Evolutionary conservation across 2,329 filamentous ascomycete genomes (phyloP).

Genomic region (Huntiella abstrusa): DNA sequence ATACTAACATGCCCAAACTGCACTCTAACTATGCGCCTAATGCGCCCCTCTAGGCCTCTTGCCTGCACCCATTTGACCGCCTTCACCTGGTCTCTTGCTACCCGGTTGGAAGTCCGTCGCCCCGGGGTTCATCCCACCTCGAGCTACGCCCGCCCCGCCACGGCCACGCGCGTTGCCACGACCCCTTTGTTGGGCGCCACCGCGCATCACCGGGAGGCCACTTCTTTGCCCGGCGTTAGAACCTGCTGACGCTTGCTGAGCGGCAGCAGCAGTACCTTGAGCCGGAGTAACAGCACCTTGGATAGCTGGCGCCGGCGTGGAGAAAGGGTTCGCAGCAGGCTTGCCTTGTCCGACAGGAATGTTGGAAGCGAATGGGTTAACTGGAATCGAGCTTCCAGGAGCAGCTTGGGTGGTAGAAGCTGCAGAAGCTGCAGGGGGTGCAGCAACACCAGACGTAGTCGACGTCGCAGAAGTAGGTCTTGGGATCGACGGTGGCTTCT

Average conservation of each 20-base stretch:
- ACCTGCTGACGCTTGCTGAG: conserved; percentile 1
- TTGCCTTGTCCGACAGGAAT: background rate
- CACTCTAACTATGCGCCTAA: background rate
- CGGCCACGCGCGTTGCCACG: conserved; percentile 20
- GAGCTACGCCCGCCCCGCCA: conserved; percentile 24
- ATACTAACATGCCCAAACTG: background rate
- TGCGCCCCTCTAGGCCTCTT: conserved; percentile 22
- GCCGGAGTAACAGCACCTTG: background rate
- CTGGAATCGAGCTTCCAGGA: too few relatives aligned
- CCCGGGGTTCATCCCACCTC: conserved; percentile 26
- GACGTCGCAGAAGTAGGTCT: too few relatives aligned
- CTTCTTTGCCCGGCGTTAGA: conserved; percentile 10
- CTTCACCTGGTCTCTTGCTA: conserved; percentile 31
- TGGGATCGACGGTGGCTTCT: too few relatives aligned
- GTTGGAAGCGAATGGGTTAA: conserved; percentile 3
- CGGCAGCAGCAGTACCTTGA: background rate
- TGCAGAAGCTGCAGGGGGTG: background rate
- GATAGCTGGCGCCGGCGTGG: background rate
- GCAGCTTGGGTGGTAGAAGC: background rate
- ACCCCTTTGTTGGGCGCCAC: conserved; percentile 17
- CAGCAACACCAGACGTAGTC: background rate
- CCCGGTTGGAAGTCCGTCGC: conserved; percentile 39
- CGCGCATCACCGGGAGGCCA: conserved; percentile 24
- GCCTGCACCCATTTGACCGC: conserved; percentile 28
- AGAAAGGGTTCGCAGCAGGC: conserved; percentile 5